Evolutionary conservation across 2,329 filamentous ascomycete genomes (phyloP).

Genomic region (Fusarium xylarioides): DNA sequence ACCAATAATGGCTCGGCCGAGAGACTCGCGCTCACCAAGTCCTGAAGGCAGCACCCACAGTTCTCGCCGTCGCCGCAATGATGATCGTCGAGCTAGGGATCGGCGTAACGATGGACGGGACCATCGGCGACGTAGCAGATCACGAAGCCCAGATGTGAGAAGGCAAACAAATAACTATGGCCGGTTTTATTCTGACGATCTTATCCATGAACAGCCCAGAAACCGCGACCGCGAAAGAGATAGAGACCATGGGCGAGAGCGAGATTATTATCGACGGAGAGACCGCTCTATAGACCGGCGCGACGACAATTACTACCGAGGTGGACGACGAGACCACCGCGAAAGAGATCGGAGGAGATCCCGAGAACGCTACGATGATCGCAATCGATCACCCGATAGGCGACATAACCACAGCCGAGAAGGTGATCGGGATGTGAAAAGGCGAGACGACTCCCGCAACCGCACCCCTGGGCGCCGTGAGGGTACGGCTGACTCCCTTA

Average conservation of each 20-base stretch:
- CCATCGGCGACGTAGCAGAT: conserved; percentile 65
- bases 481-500: conserved; percentile 75
- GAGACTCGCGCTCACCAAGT: conserved; percentile 87
- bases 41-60: conserved; percentile 86
- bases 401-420: conserved; percentile 73
- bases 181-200: conserved; percentile 52
- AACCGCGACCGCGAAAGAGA: conserved; percentile 67
- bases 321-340: conserved; percentile 64
- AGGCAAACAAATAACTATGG: conserved; percentile 29
- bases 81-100: conserved; percentile 65
- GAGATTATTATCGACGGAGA: conserved; percentile 69
- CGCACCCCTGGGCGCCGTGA: conserved; percentile 71
- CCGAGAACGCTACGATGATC: conserved; percentile 66
- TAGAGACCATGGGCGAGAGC: conserved; percentile 61
- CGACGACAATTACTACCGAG: conserved; percentile 72
- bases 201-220: conserved; percentile 59
- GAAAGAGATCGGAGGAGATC: conserved; percentile 71
- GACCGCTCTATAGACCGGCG: conserved; percentile 75
- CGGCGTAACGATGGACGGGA: conserved; percentile 61
- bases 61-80: conserved; percentile 73
- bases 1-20: conserved; percentile 68
- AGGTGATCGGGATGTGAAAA: conserved; percentile 69
- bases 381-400: conserved; percentile 66
- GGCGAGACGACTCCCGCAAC: conserved; percentile 79
- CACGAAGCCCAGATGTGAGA: conserved; percentile 72